Evolutionary conservation across 2,329 filamentous ascomycete species (phyloP), one percentile per base, ranked within the genome.

Genomic region (Phyllosticta paracitricarpa): DNA sequence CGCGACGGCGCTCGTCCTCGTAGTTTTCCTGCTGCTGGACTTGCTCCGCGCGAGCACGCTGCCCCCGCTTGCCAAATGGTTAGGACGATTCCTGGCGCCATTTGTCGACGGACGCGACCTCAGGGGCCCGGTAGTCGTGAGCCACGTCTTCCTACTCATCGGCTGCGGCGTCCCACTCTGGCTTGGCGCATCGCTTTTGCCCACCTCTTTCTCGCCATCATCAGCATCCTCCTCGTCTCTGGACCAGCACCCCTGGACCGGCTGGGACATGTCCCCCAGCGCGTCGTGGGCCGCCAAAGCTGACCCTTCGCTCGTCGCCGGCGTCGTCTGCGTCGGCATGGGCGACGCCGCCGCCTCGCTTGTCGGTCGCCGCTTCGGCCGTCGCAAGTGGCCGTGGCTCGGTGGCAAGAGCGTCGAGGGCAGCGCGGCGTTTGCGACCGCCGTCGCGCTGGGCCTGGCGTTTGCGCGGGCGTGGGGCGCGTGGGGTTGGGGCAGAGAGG

Each of bases 331-430:
- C 71, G 94, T 99, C 2, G 94, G 94, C 0, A 86, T 99, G 73
- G 94, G 94, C 51, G 94, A 99, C 70, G 92, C 94, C 0, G 94
- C 93, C 0, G 94, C 94, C 1, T 95, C 89, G 14, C 81, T 99
- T 1, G 87, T 97, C 58, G 94, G 94, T 0, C 82, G 94, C 35
- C 85, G 93, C 19, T 96, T 87, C 71, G 94, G 94, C 3, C 85
- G 86, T 28, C 82, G 84, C 35, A 97, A 97, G 78, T 99, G 94
- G 94, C 82, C 92, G 25, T 99, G 94, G 94, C 89, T 91, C 14
- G 94, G 94, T 3, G 93, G 92, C 14, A 99, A 99, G 80, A 96
- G 91, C 65, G 80, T 99, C 1, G 93, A 99, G 74, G 94, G 94
- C 14, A 85, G 81, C 61, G 65, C 87, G 6, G 94, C 94, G 0